These are phyloP conservation scores for Dryas integrifolia DNA, from an alignment of 331 rosid genomes.

Conservation along the genomic window DNA sequence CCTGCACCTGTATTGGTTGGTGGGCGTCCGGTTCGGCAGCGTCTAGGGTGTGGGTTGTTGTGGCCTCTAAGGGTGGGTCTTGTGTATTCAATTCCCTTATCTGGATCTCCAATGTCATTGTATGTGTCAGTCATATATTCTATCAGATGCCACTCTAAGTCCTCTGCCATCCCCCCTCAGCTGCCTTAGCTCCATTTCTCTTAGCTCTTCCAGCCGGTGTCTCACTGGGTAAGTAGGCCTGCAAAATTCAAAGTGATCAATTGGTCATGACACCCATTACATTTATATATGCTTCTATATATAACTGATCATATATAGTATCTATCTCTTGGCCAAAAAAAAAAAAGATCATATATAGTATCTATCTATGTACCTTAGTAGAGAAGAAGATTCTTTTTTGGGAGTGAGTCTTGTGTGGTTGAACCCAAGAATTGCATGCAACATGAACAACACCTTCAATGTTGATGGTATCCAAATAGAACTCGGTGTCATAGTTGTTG, in stretches of 20 bases:
- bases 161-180: slow-evolving; percentile 44
- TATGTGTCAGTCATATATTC: slow-evolving; percentile 41
- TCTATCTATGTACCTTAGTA: neutral
- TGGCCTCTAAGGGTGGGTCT: slow-evolving; percentile 30
- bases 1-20: slow-evolving; percentile 12
- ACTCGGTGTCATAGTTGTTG: neutral
- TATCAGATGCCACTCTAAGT: slow-evolving; percentile 26
- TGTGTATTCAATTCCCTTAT: slow-evolving; percentile 15
- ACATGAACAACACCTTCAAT: slow-evolving; percentile 1
- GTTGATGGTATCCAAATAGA: slow-evolving; percentile 15
- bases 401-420: neutral
- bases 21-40: slow-evolving; percentile 35
- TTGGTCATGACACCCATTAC: neutral
- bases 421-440: slow-evolving; percentile 14
- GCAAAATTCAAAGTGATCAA: neutral
- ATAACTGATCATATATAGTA: no score
- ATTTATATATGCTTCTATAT: no score
- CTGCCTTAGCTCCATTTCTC: slow-evolving; percentile 32
- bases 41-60: slow-evolving; percentile 29
- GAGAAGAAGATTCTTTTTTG: slow-evolving; percentile 9
- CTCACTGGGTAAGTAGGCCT: slow-evolving; percentile 41
- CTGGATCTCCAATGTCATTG: slow-evolving; percentile 40
- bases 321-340: no score
- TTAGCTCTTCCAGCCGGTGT: slow-evolving; percentile 38
- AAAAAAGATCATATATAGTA: no score